These are phyloP conservation scores for Pseudocercospora pini-densiflorae DNA, from an alignment of 2,329 filamentous ascomycete species.

Conservation along the genomic window DNA sequence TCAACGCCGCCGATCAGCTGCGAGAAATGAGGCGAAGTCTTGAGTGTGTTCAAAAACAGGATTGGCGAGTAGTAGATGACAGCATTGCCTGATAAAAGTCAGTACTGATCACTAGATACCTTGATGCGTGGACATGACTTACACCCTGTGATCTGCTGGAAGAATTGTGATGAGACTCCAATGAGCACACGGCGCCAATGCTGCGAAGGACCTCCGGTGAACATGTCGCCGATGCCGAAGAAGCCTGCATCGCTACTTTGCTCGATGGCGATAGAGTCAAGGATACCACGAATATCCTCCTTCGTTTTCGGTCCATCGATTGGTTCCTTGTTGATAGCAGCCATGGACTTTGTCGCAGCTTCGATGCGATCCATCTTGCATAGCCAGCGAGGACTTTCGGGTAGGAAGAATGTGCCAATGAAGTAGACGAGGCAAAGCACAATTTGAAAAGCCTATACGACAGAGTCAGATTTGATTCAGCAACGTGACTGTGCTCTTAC, in stretches of 20 bases:
- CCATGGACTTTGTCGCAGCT: slow-evolving; percentile 7
- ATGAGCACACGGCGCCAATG: slow-evolving; percentile 7
- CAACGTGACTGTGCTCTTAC: no score
- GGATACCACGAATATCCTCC: slow-evolving; percentile 12
- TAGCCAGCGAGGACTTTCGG: slow-evolving; percentile 6
- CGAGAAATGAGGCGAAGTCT: slow-evolving; percentile 45
- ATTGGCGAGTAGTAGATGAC: slow-evolving; percentile 47
- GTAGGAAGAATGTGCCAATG: slow-evolving; percentile 12
- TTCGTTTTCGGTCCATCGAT: slow-evolving; percentile 6
- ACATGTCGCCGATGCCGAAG: slow-evolving; percentile 6
- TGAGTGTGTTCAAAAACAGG: slow-evolving; percentile 55
- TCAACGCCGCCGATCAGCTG: slow-evolving; percentile 53
- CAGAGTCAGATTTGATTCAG: background rate
- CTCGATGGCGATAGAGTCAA: slow-evolving; percentile 10
- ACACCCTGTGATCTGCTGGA: slow-evolving; percentile 6
- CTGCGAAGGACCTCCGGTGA: slow-evolving; percentile 6
- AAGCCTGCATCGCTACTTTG: background rate
- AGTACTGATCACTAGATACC: background rate
- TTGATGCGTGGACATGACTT: background rate
- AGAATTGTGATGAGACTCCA: slow-evolving; percentile 9
- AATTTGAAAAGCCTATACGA: slow-evolving; percentile 8
- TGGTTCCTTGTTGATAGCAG: slow-evolving; percentile 9
- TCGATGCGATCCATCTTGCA: slow-evolving; percentile 12
- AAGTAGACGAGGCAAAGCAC: slow-evolving; percentile 10
- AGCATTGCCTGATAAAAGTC: background rate